Evolutionary conservation across 257 asterid genomes (phyloP), one percentile per base, ranked within the genome.

Genomic region (Knoxia roxburghii): DNA sequence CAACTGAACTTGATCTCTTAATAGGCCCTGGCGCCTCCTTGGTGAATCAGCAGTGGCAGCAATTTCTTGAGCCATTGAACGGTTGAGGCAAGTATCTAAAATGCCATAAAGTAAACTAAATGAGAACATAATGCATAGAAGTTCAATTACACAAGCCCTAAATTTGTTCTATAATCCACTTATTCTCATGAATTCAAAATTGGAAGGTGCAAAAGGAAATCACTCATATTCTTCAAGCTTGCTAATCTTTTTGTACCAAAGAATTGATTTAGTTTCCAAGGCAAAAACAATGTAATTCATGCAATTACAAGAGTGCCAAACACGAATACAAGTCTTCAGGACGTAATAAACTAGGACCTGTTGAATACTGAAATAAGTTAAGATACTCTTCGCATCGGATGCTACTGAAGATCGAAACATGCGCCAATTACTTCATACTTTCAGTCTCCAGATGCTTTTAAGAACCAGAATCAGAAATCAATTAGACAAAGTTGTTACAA

Each of bases 1-100:
- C 72, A 89, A 68, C 67, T 88, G 96, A 75, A 89, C 97, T 77
- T 93, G 98, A 75, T 93, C 98, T 71, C 95, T 81, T 60, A 93
- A 73, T 40, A 93, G 81, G 39, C 98, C 98, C 18, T 83, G 82
- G 64, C 95, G 79, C 72, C 85, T 81, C 78, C 96, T 82, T 5
- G 96, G 98, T 66, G 97, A 92, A 63, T 92, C 96, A n/a, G 63
- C 78, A 70, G 35, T 75, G 24, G 90, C 75, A 73, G 70, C 51
- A 64, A 68, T 58, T 26, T 81, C 89, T 73, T 68, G 93, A 68
- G 89, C 87, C 98, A 91, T 91, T 66, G 33, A 48, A 46, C 3
- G 14, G 64, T 43, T 41, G 29, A 45, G n/a, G n/a, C 67, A 35
- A 57, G 20, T 65, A 56, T 46, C 76, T 72, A 20, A 48, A 57